Percentiles rank a stretch among this genome's conserved stretches.
These are phyloP conservation scores for Saccharomyces paradoxus DNA, from an alignment of 805 yeast genomes.

Conservation along the genomic window DNA sequence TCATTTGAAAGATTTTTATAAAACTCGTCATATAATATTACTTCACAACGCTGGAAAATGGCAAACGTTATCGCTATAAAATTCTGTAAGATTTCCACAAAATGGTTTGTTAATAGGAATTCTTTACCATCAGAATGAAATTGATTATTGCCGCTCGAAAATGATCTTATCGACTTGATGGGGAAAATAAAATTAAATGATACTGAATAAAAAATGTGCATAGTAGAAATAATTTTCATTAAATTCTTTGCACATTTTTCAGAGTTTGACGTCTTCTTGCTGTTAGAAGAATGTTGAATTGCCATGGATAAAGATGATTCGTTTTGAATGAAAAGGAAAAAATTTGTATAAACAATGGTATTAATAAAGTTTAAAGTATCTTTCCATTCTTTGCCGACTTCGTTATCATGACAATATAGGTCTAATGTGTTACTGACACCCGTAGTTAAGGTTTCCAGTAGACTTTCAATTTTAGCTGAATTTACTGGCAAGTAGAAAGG, in stretches of 20 bases:
- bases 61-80: background rate
- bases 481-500: background rate
- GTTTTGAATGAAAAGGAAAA: background rate
- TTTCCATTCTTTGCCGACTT: background rate
- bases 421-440: background rate
- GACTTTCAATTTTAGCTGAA: background rate
- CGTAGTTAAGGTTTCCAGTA: background rate
- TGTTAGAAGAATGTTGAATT: background rate
- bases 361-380: background rate
- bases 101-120: background rate
- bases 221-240: background rate
- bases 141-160: background rate
- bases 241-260: background rate
- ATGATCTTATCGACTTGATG: background rate
- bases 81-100: background rate
- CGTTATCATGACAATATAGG: background rate
- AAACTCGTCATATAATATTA: background rate
- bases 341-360: background rate
- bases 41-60: background rate
- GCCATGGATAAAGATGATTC: background rate
- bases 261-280: background rate
- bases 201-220: background rate
- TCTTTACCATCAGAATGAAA: background rate
- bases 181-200: background rate
- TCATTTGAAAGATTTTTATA: background rate